Conservation (phyloP, 164 flowering plant genomes). For the Warburgia ugandensis region DNA sequence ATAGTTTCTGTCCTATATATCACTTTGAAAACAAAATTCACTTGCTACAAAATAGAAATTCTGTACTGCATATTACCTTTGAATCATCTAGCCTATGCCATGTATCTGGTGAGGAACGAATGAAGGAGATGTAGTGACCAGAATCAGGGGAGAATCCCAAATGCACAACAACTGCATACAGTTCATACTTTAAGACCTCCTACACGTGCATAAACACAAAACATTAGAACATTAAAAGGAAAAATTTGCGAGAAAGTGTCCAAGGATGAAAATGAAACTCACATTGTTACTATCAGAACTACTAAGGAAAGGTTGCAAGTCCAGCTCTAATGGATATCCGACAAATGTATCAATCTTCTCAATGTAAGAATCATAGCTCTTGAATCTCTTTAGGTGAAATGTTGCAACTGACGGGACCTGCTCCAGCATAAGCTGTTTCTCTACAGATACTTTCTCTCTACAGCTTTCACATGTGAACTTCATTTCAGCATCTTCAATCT, state of each 20-base stretch:
- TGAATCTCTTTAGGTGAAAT: slow-evolving; percentile 89
- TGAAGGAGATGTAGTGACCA: slow-evolving; percentile 77
- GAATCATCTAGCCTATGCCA: slow-evolving; percentile 82
- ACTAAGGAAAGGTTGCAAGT: slow-evolving; percentile 52
- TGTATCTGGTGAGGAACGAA: slow-evolving; percentile 53
- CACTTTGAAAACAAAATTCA: neutral
- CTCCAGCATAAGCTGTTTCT: slow-evolving; percentile 70
- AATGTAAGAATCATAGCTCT: slow-evolving; percentile 48
- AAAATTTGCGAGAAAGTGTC: neutral
- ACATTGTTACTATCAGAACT: slow-evolving; percentile 30
- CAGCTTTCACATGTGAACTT: slow-evolving; percentile 67
- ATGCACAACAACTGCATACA: slow-evolving; percentile 86
- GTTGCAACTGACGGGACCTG: slow-evolving; percentile 55
- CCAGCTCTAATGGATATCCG: slow-evolving; percentile 63
- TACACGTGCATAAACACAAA: slow-evolving; percentile 5
- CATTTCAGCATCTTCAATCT: slow-evolving; percentile 55
- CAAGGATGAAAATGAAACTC: slow-evolving; percentile 20
- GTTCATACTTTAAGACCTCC: slow-evolving; percentile 53
- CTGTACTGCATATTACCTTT: slow-evolving; percentile 56
- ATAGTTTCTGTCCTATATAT: too few relatives aligned
- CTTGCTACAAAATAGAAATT: too few relatives aligned
- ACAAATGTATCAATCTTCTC: slow-evolving; percentile 73
- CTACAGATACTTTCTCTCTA: slow-evolving; percentile 49
- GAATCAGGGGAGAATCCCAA: slow-evolving; percentile 39
- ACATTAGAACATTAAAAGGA: neutral